Conservation (phyloP, 768 basidiomycete genomes). For the Phylloporus sp. region DNA sequence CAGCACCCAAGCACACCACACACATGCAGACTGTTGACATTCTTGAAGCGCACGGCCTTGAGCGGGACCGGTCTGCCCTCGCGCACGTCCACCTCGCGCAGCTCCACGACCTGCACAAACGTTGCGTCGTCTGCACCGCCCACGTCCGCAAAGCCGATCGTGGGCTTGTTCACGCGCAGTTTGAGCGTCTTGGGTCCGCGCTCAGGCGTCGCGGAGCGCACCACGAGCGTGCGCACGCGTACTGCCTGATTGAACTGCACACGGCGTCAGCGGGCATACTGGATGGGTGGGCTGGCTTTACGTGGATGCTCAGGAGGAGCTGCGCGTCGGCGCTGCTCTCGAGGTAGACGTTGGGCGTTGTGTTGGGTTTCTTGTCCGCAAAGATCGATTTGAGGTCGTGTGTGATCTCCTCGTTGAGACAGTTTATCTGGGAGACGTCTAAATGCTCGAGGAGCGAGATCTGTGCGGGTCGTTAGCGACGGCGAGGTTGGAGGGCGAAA, state of each 20-base stretch:
- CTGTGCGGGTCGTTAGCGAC: slow-evolving; percentile 28
- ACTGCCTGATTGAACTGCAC: slow-evolving; percentile 67
- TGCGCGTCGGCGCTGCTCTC: slow-evolving; percentile 73
- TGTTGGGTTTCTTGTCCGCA: slow-evolving; percentile 41
- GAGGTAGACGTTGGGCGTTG: slow-evolving; percentile 41
- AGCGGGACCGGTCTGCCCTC: slow-evolving; percentile 45
- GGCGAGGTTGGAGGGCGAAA: not conserved
- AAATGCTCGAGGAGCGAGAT: slow-evolving; percentile 55
- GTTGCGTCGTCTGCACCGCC: slow-evolving; percentile 46
- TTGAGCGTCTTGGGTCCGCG: slow-evolving; percentile 62
- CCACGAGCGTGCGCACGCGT: slow-evolving; percentile 54
- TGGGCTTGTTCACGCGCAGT: slow-evolving; percentile 55
- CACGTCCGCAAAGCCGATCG: slow-evolving; percentile 65
- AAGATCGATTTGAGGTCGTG: slow-evolving; percentile 56
- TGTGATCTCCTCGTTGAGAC: slow-evolving; percentile 58
- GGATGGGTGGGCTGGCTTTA: slow-evolving; percentile 35
- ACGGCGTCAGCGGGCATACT: not conserved
- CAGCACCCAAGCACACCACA: not conserved
- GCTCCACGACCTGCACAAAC: slow-evolving; percentile 54
- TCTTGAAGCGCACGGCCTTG: slow-evolving; percentile 67
- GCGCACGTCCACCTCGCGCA: slow-evolving; percentile 47
- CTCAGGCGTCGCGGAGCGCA: slow-evolving; percentile 37
- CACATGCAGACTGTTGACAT: slow-evolving; percentile 63
- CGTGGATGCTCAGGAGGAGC: slow-evolving; percentile 62
- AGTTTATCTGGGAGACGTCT: slow-evolving; percentile 58